Conservation (phyloP, 2,329 filamentous ascomycete species). For the Plectosphaerella sp. region DNA sequence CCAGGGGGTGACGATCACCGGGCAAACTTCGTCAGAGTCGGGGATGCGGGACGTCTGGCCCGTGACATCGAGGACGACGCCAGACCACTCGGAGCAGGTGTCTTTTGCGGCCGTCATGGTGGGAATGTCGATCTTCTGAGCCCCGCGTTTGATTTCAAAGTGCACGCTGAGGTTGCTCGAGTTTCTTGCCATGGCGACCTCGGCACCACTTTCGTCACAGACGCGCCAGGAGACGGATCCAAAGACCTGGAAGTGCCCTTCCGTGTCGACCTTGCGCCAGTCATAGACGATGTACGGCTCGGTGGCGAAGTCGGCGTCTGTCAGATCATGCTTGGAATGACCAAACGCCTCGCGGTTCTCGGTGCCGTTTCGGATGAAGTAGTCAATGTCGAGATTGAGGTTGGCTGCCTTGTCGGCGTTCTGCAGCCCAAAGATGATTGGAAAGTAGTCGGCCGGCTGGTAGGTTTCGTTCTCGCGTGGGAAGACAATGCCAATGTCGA, state of each 20-base stretch:
- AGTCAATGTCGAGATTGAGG: constrained; percentile 7
- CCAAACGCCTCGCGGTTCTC: not conserved
- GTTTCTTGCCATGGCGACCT: constrained; percentile 4
- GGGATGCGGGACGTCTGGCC: constrained; percentile 6
- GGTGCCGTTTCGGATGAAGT: constrained; percentile 1
- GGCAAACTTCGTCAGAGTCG: constrained; percentile 2
- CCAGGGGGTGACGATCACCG: constrained; percentile 1
- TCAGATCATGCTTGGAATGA: not conserved
- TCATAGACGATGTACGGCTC: constrained; percentile 8
- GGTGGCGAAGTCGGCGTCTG: not conserved
- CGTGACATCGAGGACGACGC: constrained; percentile 8
- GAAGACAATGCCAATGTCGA: constrained; percentile 22
- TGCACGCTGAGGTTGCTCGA: constrained; percentile 2
- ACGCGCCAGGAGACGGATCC: constrained; percentile 1
- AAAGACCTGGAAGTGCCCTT: constrained; percentile 6
- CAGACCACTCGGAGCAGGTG: constrained; percentile 1
- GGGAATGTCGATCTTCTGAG: constrained; percentile 7
- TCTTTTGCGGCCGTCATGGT: constrained; percentile 3
- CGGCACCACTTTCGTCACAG: constrained; percentile 7
- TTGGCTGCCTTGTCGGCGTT: constrained; percentile 14
- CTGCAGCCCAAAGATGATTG: constrained; percentile 21
- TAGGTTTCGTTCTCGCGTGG: constrained; percentile 23
- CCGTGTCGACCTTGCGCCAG: constrained; percentile 4
- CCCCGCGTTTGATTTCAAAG: constrained; percentile 11
- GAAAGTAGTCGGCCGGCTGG: constrained; percentile 16